Evolutionary conservation across 2,329 filamentous ascomycete species (phyloP).

Genomic region (Cryphonectria carpinicola): DNA sequence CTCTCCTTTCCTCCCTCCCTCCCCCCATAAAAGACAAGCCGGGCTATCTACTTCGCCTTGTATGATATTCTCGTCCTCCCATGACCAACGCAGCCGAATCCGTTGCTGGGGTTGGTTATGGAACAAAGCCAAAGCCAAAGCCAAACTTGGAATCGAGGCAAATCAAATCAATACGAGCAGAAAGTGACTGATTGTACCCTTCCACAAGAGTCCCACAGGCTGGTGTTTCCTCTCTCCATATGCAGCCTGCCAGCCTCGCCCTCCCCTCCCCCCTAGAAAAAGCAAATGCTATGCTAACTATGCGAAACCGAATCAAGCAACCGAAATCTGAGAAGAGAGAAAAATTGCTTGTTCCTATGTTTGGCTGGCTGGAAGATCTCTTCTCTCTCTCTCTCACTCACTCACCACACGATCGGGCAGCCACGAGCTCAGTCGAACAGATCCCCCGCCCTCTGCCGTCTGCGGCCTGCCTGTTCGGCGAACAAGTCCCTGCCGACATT

Average conservation of each 20-base stretch:
- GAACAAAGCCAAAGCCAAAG: neutral
- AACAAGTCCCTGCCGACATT: slow-evolving; percentile 75
- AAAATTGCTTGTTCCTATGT: neutral
- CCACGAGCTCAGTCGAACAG: slow-evolving; percentile 61
- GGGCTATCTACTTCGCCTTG: neutral
- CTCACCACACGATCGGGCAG: neutral
- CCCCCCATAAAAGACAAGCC: neutral
- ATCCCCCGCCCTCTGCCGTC: slow-evolving; percentile 72
- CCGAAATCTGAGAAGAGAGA: no score
- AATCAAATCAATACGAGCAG: neutral
- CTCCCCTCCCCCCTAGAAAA: neutral
- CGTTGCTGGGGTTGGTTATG: neutral
- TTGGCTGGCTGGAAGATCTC: neutral
- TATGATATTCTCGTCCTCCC: neutral
- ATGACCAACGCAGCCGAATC: neutral
- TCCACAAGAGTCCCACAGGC: neutral
- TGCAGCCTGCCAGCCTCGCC: neutral
- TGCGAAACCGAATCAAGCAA: neutral
- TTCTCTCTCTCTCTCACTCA: no score
- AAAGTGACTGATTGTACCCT: neutral
- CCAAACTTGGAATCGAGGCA: no score
- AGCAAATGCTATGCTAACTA: slow-evolving; percentile 8
- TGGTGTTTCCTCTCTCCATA: neutral
- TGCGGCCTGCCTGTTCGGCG: slow-evolving; percentile 59
- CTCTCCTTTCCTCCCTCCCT: no score